Conservation (phyloP, 768 basidiomycete species). For the Tricholoma sp. region DNA sequence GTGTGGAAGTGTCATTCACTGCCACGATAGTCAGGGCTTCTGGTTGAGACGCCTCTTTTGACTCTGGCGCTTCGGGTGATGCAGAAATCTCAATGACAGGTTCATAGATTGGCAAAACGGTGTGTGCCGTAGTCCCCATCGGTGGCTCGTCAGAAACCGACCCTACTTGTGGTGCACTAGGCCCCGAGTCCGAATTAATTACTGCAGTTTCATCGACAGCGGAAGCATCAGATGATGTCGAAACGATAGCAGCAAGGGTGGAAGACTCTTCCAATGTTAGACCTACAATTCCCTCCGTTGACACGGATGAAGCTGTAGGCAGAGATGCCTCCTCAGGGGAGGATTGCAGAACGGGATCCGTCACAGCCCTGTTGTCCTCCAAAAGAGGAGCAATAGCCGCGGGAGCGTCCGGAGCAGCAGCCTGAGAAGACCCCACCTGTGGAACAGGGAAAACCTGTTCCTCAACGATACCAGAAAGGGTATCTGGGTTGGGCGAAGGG, state of each 20-base stretch:
- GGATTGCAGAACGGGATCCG: neutral
- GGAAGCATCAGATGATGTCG: conserved; percentile 2
- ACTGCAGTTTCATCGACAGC: conserved; percentile 4
- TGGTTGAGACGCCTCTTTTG: neutral
- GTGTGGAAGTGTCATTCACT: neutral
- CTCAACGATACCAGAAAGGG: conserved; percentile 12
- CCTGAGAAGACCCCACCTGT: conserved; percentile 10
- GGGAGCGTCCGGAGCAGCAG: conserved; percentile 20
- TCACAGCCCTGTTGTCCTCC: conserved; percentile 29
- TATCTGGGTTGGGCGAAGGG: conserved; percentile 24
- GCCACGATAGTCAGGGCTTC: neutral
- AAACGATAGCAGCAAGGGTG: conserved; percentile 1
- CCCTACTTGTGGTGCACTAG: too few species aligned
- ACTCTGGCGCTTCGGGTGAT: neutral
- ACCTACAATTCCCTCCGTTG: conserved; percentile 1
- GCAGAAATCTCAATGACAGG: neutral
- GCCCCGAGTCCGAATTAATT: neutral
- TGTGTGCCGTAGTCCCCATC: neutral
- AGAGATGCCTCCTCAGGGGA: neutral
- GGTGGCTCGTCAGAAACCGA: neutral
- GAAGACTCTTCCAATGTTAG: conserved; percentile 4
- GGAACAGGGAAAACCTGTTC: conserved; percentile 14
- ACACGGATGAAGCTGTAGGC: neutral
- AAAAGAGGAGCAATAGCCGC: conserved; percentile 34
- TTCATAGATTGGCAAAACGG: neutral